Evolutionary conservation across 1,284 basidiomycete species (phyloP), one percentile per base, ranked within the genome.

Genomic region (Tilletiaria anomala): DNA sequence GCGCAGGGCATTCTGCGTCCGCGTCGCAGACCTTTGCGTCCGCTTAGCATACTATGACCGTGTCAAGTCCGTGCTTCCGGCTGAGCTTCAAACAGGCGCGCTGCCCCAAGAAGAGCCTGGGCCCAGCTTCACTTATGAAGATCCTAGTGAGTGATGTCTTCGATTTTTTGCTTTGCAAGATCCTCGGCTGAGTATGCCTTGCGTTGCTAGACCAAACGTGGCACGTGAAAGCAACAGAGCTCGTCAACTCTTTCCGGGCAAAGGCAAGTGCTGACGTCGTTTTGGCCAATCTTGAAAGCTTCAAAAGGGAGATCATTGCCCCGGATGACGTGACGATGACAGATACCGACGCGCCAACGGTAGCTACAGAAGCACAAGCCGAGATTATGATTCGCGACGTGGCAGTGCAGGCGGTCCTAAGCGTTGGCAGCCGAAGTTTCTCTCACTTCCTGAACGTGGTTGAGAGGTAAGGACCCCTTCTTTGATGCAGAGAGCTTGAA

Each of bases 371-470:
- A n/a, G 65, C 65, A 3, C 34, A 50, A 43, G 74, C 85, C 15
- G 80, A 83, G 50, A 63, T 73, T 2, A 69, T 80, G 35, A 72
- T 82, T 33, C 78, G 83, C 26, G 79, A 81, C 35, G 79, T 96
- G 53, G 76, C 82, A n/a, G 75, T 87, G 35, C 88, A 96, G 61
- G 83, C 82, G 10, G 75, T 97, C 2, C 75, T 96, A 5, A 78
- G 83, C 58, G 83, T 96, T 42, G 93, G 93, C 37, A 80, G 83
- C 8, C 80, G 91, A 15, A 94, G 88, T 2, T 96, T 99, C 72
- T 96, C 89, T 0, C 93, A 99, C 68, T 82, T 96, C 60, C 77
- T 97, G 50, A 97, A 97, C 67, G 88, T 89, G 5, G 86, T 96
- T 48, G 93, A 99, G 68, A 79, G 70, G 24, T 61, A 19, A 22